Conservation (phyloP, 1,139 yeast genomes). For the Kurtzmaniella quercitrusa region DNA sequence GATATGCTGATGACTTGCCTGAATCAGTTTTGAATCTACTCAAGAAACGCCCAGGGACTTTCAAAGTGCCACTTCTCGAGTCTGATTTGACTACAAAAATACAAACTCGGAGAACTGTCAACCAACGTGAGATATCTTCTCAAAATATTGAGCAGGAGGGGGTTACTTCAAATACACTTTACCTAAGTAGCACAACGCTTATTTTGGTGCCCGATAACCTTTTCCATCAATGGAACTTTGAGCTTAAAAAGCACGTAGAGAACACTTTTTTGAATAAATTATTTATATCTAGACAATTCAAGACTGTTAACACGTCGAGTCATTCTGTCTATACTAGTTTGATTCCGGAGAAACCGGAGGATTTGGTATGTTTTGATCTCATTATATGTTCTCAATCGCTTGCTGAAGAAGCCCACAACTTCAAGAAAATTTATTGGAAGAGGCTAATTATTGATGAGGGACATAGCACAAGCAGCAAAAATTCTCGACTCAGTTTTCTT, state of each 20-base stretch:
- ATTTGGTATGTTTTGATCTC: constrained; percentile 43
- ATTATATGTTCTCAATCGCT: constrained; percentile 48
- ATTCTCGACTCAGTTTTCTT: constrained; percentile 45
- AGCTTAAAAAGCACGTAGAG: constrained; percentile 51
- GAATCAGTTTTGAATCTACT: constrained; percentile 33
- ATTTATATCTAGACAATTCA: constrained; percentile 31
- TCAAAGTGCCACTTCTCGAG: constrained; percentile 26
- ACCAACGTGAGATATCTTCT: not conserved
- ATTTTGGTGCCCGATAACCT: constrained; percentile 65
- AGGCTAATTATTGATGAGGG: constrained; percentile 73
- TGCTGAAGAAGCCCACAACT: constrained; percentile 21
- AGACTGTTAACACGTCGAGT: constrained; percentile 12
- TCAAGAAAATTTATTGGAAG: constrained; percentile 56
- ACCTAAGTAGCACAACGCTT: constrained; percentile 50
- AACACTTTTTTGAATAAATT: constrained; percentile 30
- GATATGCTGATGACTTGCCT: constrained; percentile 42
- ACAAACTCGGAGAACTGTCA: not conserved
- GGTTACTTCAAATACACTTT: constrained; percentile 21
- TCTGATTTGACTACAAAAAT: not conserved
- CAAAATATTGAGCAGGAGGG: constrained; percentile 16
- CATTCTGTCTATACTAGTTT: constrained; percentile 16
- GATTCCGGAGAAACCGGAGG: constrained; percentile 25
- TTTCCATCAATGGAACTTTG: constrained; percentile 61
- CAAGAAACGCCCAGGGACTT: constrained; percentile 37
- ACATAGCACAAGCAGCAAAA: constrained; percentile 53